Evolutionary conservation across 208 protist species (phyloP), one percentile per base, ranked within the genome.

Genomic region (Vickermania ingenoplastis): DNA sequence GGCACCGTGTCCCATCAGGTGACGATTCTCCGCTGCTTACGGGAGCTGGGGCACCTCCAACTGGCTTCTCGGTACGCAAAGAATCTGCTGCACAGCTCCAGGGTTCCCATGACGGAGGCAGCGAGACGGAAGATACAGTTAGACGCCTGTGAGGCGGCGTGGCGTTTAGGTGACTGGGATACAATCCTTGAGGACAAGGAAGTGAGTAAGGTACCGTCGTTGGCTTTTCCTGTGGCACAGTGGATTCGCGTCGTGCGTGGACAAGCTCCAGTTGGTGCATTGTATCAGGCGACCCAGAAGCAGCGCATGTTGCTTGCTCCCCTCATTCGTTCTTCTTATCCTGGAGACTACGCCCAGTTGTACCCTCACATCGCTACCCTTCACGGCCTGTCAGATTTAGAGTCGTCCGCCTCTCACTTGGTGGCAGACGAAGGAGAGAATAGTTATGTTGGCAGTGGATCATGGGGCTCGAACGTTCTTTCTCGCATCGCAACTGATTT

Each of bases 101-200:
- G 26, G 53, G 24, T 21, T 17, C 11, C 11, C 23, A 5, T 26
- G 5, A 26, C 50, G 7, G 7, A 7, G 7, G 11, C 7, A 45
- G 36, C 36, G 11, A 26, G 50, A 54, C 24, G 50, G n/a, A 54
- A 26, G n/a, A 54, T 94, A 31, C 82, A 77, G 50, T 75, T 77
- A 30, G 91, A 91, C 67, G 85, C 88, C 14, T 91, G 91, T 59
- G 88, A 95, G 41, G 88, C 88, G 0, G 80, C 88, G 13, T 95
- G 88, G 85, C 77, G 85, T 2, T 67, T 95, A 2, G 76, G 82
- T 4, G 81, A 95, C 64, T 95, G 88, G 85, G 73, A 89, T 21
- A 67, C 23, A 31, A 63, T 95, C 0, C 21, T 80, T 21, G n/a
- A 67, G 1, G 45, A 70, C 24, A 53, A 55, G 22, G 50, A 54